Evolutionary conservation across 305 asterid species (phyloP).

Genomic region (Fraxinus floribunda): DNA sequence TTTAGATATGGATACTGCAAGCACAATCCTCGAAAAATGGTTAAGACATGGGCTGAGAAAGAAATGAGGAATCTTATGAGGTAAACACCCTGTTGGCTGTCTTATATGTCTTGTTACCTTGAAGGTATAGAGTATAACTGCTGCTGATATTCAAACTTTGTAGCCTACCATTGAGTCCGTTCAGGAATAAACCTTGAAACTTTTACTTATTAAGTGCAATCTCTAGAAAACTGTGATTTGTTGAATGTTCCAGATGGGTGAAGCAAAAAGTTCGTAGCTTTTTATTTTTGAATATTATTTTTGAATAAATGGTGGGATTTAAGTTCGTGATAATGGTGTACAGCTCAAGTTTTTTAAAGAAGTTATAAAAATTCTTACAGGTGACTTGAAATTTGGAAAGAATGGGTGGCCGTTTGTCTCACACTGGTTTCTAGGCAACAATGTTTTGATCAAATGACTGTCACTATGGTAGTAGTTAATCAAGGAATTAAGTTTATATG

Average conservation of each 20-base stretch:
- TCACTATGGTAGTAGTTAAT: neutral
- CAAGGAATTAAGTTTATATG: neutral
- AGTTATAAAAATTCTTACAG: neutral
- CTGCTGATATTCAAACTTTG: neutral
- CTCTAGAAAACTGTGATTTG: neutral
- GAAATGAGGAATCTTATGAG: conserved; percentile 97
- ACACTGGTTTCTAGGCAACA: neutral
- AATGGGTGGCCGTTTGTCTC: neutral
- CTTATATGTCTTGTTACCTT: neutral
- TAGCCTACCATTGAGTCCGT: neutral
- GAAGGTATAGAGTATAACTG: neutral
- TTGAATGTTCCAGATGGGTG: neutral
- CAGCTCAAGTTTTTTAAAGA: neutral
- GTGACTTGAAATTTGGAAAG: neutral
- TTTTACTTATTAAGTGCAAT: neutral
- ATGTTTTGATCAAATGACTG: neutral
- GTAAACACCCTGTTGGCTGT: conserved; percentile 32
- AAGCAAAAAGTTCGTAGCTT: neutral
- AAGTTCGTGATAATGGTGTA: neutral
- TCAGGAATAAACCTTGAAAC: neutral
- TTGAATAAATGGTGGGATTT: neutral
- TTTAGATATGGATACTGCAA: conserved; percentile 90
- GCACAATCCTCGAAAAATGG: conserved; percentile 96
- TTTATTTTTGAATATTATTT: neutral
- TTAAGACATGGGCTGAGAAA: conserved; percentile 96